A percentile compares a stretch with the other conserved stretches of the same genome.
These are phyloP conservation scores for Tricholoma sp. DNA, from an alignment of 768 basidiomycete species.

Conservation along the genomic window DNA sequence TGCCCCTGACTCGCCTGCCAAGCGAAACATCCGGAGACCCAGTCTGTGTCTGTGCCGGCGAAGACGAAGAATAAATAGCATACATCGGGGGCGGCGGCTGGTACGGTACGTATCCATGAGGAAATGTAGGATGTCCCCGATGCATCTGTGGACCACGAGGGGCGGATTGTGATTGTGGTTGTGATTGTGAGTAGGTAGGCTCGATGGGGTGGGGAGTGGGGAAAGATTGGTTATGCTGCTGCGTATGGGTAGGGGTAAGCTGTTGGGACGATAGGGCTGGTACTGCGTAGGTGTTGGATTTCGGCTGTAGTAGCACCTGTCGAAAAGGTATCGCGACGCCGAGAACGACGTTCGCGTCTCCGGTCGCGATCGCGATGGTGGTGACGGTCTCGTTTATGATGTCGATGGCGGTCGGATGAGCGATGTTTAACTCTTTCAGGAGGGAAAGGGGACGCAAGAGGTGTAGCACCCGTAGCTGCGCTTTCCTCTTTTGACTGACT, in stretches of 20 bases:
- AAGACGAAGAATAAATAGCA: conserved; percentile 16
- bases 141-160: conserved; percentile 19
- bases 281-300: conserved; percentile 3
- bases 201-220: too few relatives aligned
- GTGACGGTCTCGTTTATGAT: conserved; percentile 17
- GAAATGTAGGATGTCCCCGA: conserved; percentile 20
- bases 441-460: conserved; percentile 11
- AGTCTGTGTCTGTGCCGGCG: conserved; percentile 2
- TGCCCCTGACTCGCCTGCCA: conserved; percentile 4
- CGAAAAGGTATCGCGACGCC: conserved; percentile 12
- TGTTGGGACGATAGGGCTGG: conserved; percentile 22
- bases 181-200: too few relatives aligned
- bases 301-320: conserved; percentile 4
- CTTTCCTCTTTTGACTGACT: conserved; percentile 19
- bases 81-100: conserved; percentile 27
- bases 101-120: conserved; percentile 26
- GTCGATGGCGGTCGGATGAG: conserved; percentile 16
- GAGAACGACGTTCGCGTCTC: conserved; percentile 8
- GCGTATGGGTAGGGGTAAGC: conserved; percentile 26
- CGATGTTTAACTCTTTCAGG: conserved; percentile 7
- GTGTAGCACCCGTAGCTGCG: conserved; percentile 14
- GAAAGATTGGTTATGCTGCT: conserved; percentile 10
- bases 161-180: conserved; percentile 13
- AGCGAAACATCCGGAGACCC: conserved; percentile 6
- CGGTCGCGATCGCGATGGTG: conserved; percentile 17